Evolutionary conservation across 352 stramenopile genomes (phyloP).

Genomic region (Pythium aristosporum): DNA sequence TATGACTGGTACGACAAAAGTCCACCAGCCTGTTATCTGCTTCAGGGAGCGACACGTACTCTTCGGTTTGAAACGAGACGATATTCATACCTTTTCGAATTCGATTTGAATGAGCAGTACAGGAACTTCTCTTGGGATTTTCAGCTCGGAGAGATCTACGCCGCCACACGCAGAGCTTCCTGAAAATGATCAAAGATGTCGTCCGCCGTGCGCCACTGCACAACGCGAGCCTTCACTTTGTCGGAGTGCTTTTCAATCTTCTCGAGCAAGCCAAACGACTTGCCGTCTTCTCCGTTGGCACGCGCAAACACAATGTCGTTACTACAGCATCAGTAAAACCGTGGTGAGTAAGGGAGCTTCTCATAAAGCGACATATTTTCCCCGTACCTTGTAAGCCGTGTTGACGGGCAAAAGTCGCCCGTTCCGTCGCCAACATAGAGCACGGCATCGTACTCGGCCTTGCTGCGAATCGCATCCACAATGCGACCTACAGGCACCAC

Average conservation of each 20-base stretch:
- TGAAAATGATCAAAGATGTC: slow-evolving; percentile 38
- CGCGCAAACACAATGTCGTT: slow-evolving; percentile 42
- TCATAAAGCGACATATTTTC: too few relatives aligned
- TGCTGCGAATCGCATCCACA: slow-evolving; percentile 16
- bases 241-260: slow-evolving; percentile 36
- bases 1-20: too few relatives aligned
- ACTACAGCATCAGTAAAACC: not conserved
- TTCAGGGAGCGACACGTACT: too few relatives aligned
- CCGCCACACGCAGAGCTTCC: not conserved
- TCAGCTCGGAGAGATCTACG: not conserved
- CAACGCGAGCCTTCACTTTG: slow-evolving; percentile 34
- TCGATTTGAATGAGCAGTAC: too few relatives aligned
- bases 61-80: too few relatives aligned
- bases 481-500: slow-evolving; percentile 20
- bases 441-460: slow-evolving; percentile 14
- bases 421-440: slow-evolving; percentile 31
- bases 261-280: slow-evolving; percentile 36
- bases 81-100: too few relatives aligned
- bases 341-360: too few relatives aligned
- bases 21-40: too few relatives aligned
- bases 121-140: not conserved
- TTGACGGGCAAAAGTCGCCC: slow-evolving; percentile 29
- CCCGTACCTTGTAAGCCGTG: slow-evolving; percentile 16
- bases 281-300: slow-evolving; percentile 26
- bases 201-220: slow-evolving; percentile 53